Conservation (phyloP, 192 early-diverging fungal genomes). For the Rhizophagus sp. region DNA sequence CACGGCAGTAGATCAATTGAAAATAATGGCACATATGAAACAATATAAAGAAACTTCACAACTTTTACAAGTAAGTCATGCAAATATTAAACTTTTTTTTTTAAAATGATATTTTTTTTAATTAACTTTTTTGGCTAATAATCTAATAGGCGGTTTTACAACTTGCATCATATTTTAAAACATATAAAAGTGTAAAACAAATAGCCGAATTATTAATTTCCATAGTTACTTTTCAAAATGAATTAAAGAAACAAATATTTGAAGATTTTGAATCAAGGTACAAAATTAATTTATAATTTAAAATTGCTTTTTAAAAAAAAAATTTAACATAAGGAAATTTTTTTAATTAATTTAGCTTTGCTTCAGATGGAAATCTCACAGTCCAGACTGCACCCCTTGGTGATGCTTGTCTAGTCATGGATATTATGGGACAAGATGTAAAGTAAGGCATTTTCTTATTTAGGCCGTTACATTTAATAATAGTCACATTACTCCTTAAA, state of each 20-base stretch:
- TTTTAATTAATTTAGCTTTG: constrained; percentile 63
- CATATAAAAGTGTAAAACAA: constrained; percentile 72
- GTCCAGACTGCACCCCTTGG: constrained; percentile 56
- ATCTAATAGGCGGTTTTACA: constrained; percentile 69
- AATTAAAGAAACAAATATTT: constrained; percentile 65
- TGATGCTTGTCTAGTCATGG: constrained; percentile 78
- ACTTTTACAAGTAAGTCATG: constrained; percentile 63
- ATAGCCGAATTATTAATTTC: constrained; percentile 69
- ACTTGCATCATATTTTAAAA: constrained; percentile 73
- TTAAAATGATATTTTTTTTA: not conserved
- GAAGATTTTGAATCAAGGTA: constrained; percentile 74
- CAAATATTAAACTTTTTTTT: not conserved
- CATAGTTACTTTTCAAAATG: constrained; percentile 62
- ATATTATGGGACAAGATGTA: constrained; percentile 67
- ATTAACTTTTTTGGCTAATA: not conserved
- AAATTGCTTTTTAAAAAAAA: too few relatives aligned
- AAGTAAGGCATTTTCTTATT: constrained; percentile 37
- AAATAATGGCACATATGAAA: constrained; percentile 59
- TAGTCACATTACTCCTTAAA: too few relatives aligned
- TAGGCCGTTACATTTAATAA: too few relatives aligned
- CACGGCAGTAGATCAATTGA: constrained; percentile 74
- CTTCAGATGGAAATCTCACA: constrained; percentile 57
- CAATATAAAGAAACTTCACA: constrained; percentile 82
- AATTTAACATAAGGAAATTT: too few relatives aligned
- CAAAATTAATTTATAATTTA: not conserved